Base-by-base conservation (phyloP, 23 red algal species). In the Gracilaria gracilis region DNA sequence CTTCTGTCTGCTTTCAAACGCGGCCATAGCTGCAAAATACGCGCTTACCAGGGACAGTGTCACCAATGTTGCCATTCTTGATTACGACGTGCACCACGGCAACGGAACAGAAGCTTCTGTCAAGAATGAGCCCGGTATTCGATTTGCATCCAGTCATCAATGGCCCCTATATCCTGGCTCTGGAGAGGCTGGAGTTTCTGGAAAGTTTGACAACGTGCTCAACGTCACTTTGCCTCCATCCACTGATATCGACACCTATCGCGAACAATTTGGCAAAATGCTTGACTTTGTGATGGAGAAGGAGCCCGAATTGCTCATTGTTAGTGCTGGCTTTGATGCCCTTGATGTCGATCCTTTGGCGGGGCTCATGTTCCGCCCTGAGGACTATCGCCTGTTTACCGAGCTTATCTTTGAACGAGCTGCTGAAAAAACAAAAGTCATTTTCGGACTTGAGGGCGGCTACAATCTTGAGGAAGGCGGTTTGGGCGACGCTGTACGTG, bases 51-150 rank as follows among this genome's bases (percentile, higher is more conserved):
- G 66, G 44, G 34, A 73, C 20, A 38, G 67, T 57, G 85, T 95
- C 39, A 24, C 27, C 23, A 79, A 67, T n/a, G 85, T 98, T 23
- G 89, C 83, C 25, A 95, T 98, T 70, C 50, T 98, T 1, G 96
- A 98, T 77, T 98, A 80, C 67, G 96, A 98, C 51, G 96, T 98
- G n/a, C 96, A 98, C 71, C 96, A 98, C n/a, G 96, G 96, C 14
- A 98, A 98, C 61, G 96, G 96, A 33, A 98, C 96, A 4, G 93
- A 95, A 83, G 58, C 73, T 35, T 48, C 54, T 24, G 87, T 96
- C 4, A 81, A 80, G 31, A 78, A 66, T 36, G 81, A 96, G 34
- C 34, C 37, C 54, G 35, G 65, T 15, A 75, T 99, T 32, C 59
- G 74, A 0, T 95, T 96, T 72, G 92, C 79, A 42, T 91, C 84